phyloP scores from a whole-genome alignment of 208 protist species.

The Leishmania martiniquensis region DNA sequence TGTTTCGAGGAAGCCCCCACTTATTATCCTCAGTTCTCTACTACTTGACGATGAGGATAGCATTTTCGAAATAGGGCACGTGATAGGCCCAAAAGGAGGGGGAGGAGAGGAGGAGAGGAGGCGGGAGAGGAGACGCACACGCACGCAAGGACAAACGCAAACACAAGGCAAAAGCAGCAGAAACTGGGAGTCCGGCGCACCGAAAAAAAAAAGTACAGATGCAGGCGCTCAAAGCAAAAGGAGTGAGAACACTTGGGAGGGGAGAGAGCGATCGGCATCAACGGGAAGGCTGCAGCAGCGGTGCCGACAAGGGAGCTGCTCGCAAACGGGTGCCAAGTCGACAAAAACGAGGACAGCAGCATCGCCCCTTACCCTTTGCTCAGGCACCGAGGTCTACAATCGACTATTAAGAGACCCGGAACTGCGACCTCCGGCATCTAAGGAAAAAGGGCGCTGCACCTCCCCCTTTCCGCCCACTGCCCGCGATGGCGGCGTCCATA shows the following conservation, averaged over 20 bases:
- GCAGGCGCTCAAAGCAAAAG: neutral
- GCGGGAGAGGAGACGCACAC: neutral
- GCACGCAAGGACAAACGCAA: neutral
- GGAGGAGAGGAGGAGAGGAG: neutral
- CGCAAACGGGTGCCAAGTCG: neutral
- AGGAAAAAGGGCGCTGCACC: neutral
- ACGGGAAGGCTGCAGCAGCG: neutral
- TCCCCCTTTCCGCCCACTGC: neutral
- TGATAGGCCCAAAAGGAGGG: neutral
- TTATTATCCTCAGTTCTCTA: neutral
- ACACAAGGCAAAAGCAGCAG: slow-evolving; percentile 2
- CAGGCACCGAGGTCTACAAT: neutral
- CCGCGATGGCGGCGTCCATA: neutral
- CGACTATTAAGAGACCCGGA: neutral
- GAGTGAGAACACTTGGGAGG: neutral
- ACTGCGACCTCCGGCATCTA: neutral
- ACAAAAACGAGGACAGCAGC: neutral
- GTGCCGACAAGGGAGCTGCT: neutral
- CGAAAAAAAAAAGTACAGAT: slow-evolving; percentile 8
- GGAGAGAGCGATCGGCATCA: neutral
- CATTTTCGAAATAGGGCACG: neutral
- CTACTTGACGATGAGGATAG: neutral
- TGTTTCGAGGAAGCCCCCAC: neutral
- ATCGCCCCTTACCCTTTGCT: neutral
- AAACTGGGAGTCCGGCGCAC: neutral